phyloP scores from a whole-genome alignment of 2,329 filamentous ascomycete species.

The Colletotrichum zoysiae region DNA sequence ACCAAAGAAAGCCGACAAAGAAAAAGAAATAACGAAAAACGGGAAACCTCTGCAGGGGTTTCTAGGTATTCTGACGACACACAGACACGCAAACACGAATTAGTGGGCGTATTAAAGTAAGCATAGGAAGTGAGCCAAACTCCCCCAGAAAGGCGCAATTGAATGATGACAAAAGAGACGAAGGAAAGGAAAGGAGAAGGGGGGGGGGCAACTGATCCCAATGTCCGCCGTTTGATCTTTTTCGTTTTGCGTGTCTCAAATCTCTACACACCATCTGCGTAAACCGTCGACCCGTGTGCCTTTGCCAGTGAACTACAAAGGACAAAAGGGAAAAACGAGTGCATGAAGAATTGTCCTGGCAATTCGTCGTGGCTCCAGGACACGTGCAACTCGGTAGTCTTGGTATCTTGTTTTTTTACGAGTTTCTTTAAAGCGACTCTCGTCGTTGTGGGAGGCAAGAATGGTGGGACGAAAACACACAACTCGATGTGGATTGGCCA shows the following conservation, averaged over 20 bases:
- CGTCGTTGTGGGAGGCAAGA: background rate
- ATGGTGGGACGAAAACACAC: background rate
- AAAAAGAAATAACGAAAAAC: background rate
- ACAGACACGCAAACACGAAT: background rate
- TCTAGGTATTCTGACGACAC: conserved; percentile 34
- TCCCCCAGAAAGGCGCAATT: background rate
- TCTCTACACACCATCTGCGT: background rate
- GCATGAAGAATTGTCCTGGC: background rate
- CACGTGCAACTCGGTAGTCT: background rate
- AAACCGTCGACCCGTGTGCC: background rate
- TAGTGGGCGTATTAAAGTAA: background rate
- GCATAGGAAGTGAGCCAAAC: background rate
- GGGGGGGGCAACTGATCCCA: conserved; percentile 6
- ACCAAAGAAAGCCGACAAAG: background rate
- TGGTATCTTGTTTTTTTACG: background rate
- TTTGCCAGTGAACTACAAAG: background rate
- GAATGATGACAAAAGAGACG: background rate
- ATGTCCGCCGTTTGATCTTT: background rate
- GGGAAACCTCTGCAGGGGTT: conserved; percentile 12
- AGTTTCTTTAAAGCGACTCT: background rate
- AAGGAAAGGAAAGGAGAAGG: background rate
- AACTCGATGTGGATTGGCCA: background rate
- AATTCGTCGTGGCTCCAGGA: background rate
- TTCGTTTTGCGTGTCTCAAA: conserved; percentile 1
- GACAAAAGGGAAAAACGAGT: background rate